These are phyloP conservation scores for Colletotrichum horii DNA, from an alignment of 2,329 filamentous ascomycete species.

Conservation along the genomic window DNA sequence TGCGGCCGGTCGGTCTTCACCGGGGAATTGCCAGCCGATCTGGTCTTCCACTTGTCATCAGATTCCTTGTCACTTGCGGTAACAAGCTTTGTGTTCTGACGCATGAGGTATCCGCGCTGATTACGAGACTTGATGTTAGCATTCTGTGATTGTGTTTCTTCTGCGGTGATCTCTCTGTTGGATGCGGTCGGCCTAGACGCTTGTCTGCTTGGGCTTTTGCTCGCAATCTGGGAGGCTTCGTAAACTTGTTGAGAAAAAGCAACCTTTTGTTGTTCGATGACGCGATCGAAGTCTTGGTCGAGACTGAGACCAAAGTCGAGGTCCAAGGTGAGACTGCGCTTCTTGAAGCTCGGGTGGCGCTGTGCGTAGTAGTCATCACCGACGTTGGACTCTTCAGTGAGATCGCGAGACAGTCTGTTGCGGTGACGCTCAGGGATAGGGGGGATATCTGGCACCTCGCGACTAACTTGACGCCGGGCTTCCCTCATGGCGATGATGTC, in stretches of 20 bases:
- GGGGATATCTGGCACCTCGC: slow-evolving; percentile 67
- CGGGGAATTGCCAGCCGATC: slow-evolving; percentile 72
- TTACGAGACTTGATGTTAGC: slow-evolving; percentile 67
- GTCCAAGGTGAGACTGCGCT: slow-evolving; percentile 81
- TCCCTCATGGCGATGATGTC: slow-evolving; percentile 87
- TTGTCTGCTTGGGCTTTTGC: slow-evolving; percentile 46
- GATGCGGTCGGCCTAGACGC: slow-evolving; percentile 38
- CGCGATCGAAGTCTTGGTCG: slow-evolving; percentile 90
- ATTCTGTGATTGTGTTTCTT: slow-evolving; percentile 38
- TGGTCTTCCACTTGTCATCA: slow-evolving; percentile 58
- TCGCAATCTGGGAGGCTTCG: slow-evolving; percentile 21
- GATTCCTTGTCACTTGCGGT: slow-evolving; percentile 82
- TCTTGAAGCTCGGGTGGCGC: slow-evolving; percentile 76
- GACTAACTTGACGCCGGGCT: slow-evolving; percentile 82
- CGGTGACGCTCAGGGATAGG: slow-evolving; percentile 66
- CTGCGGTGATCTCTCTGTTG: neutral
- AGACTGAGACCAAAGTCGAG: slow-evolving; percentile 86
- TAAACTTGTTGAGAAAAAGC: slow-evolving; percentile 47
- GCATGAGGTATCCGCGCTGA: slow-evolving; percentile 98
- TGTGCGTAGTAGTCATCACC: slow-evolving; percentile 54
- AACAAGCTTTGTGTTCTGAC: slow-evolving; percentile 97
- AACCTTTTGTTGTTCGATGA: slow-evolving; percentile 98
- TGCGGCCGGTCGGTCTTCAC: slow-evolving; percentile 81
- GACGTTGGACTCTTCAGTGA: slow-evolving; percentile 41
- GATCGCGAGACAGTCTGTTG: slow-evolving; percentile 56